Percentiles rank a stretch among this genome's conserved stretches.
phyloP scores from a whole-genome alignment of 2,329 filamentous ascomycete genomes.

The Pleoardoris graminearum region DNA sequence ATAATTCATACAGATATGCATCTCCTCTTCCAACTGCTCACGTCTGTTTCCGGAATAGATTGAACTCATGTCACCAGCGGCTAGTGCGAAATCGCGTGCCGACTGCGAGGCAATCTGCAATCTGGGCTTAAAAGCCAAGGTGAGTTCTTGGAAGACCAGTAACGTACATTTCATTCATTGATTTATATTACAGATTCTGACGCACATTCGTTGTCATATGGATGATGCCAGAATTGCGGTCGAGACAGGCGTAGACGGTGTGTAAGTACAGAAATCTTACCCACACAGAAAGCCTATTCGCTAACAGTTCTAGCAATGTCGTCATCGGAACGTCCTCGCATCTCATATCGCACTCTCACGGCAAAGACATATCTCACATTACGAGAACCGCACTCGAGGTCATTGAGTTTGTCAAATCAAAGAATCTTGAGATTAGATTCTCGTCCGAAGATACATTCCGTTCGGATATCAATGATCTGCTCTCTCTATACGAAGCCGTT shows the following conservation, averaged over 20 bases:
- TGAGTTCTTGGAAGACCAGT: too few relatives aligned
- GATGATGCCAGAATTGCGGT: conserved; percentile 81
- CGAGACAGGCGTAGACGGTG: conserved; percentile 78
- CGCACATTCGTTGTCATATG: conserved; percentile 73
- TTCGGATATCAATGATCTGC: conserved; percentile 79
- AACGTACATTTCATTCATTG: too few relatives aligned
- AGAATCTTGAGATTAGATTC: conserved; percentile 78
- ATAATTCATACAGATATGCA: too few relatives aligned
- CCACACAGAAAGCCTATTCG: conserved; percentile 77
- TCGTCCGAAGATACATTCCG: conserved; percentile 87
- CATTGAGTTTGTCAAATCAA: conserved; percentile 82
- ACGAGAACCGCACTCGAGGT: conserved; percentile 80
- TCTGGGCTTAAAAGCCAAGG: conserved; percentile 66
- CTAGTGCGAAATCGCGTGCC: conserved; percentile 78
- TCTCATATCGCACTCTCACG: too few relatives aligned
- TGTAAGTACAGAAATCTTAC: conserved; percentile 81
- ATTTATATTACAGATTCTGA: too few relatives aligned
- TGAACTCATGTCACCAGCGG: conserved; percentile 83
- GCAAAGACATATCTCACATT: conserved; percentile 78
- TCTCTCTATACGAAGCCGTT: conserved; percentile 80
- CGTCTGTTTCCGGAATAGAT: conserved; percentile 94
- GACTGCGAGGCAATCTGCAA: conserved; percentile 95
- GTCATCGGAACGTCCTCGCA: too few relatives aligned
- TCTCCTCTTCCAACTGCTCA: too few relatives aligned
- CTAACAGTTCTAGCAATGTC: conserved; percentile 85